Percentiles rank a stretch among this genome's conserved stretches.
Evolutionary conservation across 805 yeast species (phyloP).

Genomic region (Tetrapisispora taiwanensis): DNA sequence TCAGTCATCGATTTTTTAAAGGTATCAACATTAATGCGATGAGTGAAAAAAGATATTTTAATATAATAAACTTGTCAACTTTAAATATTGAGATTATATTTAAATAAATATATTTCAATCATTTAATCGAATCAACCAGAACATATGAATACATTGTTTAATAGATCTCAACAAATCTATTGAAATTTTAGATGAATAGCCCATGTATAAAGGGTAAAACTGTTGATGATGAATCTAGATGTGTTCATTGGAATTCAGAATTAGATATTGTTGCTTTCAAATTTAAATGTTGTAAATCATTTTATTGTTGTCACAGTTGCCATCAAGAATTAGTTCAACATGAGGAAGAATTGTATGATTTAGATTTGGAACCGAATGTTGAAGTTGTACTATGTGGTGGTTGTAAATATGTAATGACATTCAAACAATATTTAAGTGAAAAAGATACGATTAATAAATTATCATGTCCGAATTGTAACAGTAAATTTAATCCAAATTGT

Average conservation of each 20-base stretch:
- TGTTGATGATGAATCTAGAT: constrained; percentile 23
- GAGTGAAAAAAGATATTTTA: too few relatives aligned
- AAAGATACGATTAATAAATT: neutral
- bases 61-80: too few relatives aligned
- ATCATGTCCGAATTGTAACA: constrained; percentile 17
- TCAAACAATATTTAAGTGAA: constrained; percentile 13
- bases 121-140: too few relatives aligned
- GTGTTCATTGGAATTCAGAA: constrained; percentile 27
- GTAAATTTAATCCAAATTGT: constrained; percentile 27
- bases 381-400: constrained; percentile 24
- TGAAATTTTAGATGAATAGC: neutral
- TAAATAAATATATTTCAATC: too few relatives aligned
- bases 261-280: constrained; percentile 26
- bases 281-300: constrained; percentile 21
- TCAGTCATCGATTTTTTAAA: too few relatives aligned
- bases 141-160: too few relatives aligned
- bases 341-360: constrained; percentile 8
- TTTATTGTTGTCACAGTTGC: constrained; percentile 25
- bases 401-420: constrained; percentile 22
- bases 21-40: too few relatives aligned
- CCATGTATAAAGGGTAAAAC: constrained; percentile 10
- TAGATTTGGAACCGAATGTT: constrained; percentile 4
- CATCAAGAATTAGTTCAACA: constrained; percentile 18
- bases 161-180: too few relatives aligned
- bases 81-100: too few relatives aligned